phyloP scores from a whole-genome alignment of 352 stramenopile genomes.

The Globisporangium takayamanum region DNA sequence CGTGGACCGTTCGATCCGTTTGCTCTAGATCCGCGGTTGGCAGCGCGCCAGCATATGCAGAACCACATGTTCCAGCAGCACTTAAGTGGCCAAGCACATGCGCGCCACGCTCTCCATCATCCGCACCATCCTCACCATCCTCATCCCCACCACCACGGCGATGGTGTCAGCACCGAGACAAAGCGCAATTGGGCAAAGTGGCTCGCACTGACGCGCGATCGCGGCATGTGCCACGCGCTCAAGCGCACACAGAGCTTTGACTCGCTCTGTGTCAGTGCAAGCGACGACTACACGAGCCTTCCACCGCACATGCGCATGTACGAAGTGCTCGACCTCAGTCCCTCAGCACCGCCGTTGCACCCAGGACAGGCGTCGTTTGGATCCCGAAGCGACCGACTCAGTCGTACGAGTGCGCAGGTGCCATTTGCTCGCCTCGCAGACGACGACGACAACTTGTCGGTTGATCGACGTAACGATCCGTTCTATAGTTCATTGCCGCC shows the following conservation, averaged over 20 bases:
- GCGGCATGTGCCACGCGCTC: conserved; percentile 2
- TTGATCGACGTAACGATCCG: background rate
- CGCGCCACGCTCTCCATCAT: background rate
- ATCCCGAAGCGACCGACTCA: conserved; percentile 13
- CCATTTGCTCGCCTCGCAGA: conserved; percentile 4
- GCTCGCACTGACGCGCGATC: background rate
- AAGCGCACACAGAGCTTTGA: conserved; percentile 53
- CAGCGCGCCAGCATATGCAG: background rate
- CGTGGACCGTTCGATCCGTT: background rate
- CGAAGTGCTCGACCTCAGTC: conserved; percentile 37
- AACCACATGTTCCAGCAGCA: background rate
- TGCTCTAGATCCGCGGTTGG: background rate
- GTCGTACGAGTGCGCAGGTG: conserved; percentile 1
- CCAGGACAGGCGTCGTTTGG: conserved; percentile 1
- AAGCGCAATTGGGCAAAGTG: background rate
- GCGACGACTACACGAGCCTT: conserved; percentile 23
- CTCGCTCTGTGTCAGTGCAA: conserved; percentile 21
- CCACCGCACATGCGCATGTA: conserved; percentile 38
- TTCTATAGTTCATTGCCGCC: background rate
- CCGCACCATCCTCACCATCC: background rate
- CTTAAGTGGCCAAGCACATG: background rate
- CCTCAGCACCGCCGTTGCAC: conserved; percentile 35
- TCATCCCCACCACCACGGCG: background rate
- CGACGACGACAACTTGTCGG: background rate
- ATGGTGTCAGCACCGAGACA: background rate